Evolutionary conservation across 2,329 filamentous ascomycete species (phyloP), one percentile per base, ranked within the genome.

Genomic region (Arthrobotrys sphaeroides): DNA sequence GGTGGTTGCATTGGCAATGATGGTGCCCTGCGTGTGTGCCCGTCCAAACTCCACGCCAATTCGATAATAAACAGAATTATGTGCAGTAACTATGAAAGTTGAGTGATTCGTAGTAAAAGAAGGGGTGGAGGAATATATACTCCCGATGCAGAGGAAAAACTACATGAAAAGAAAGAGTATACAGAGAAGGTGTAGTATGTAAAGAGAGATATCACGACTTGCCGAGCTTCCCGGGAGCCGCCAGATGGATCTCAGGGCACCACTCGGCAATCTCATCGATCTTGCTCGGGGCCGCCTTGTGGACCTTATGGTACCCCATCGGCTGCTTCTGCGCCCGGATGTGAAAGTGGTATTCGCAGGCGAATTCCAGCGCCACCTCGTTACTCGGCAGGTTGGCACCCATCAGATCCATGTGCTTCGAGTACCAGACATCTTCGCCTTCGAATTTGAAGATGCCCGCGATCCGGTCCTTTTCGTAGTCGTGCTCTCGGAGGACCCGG

Each of bases 381-480:
- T 74, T 74, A 6, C 61, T 64, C 1, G 81, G 81, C 43, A 84
- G 64, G 5, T 77, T 75, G 0, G 76, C 80, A 16, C 69, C 73
- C 2, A 77, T 55, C 36, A 79, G 77, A 55, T 73, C 75, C 72
- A 82, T 78, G 75, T 79, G 79, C 33, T 72, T 73, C 33, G 78
- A 81, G 59, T 80, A 80, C 80, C 81, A 83, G 74, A 81, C 79
- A 51, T 83, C 81, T 73, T 82, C 81, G 28, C 80, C 80, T 33
- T 59, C 38, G n/a, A 66, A 74, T 42, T 77, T 80, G 31, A 77
- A 80, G 2, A 70, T 51, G 12, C 62, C 38, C 5, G 70, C 49
- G 40, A 36, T 22, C 7, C 75, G 51, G 40, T 79, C 78, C 36
- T 75, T 68, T 26, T 73, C 70, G 77, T 53, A 74, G 3, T 68